phyloP scores from a whole-genome alignment of 2,329 filamentous ascomycete genomes.

The Allantophomopsis lycopodina region DNA sequence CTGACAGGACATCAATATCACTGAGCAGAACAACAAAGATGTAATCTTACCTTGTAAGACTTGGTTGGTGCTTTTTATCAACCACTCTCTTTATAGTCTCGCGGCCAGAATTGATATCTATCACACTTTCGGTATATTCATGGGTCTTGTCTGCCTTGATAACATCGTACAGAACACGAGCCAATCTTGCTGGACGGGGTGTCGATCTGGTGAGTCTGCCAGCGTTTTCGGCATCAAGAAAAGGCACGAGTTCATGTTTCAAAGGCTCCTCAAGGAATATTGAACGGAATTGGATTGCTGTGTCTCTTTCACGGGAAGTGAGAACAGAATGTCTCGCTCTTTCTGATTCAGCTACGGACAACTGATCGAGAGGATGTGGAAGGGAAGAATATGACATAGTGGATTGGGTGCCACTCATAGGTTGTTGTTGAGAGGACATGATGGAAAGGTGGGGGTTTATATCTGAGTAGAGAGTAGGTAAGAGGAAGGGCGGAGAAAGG shows the following conservation, averaged over 20 bases:
- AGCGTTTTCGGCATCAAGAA: conserved; percentile 30
- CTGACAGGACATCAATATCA: conserved; percentile 17
- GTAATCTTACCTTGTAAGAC: conserved; percentile 26
- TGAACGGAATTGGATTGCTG: conserved; percentile 42
- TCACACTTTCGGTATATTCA: conserved; percentile 37
- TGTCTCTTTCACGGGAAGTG: conserved; percentile 8
- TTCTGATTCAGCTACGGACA: conserved; percentile 30
- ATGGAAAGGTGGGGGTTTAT: no score
- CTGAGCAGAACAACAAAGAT: neutral
- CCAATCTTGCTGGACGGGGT: conserved; percentile 29
- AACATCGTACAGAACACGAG: conserved; percentile 41
- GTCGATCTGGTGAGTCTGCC: conserved; percentile 21
- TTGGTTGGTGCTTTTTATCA: conserved; percentile 30
- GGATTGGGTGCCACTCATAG: no score
- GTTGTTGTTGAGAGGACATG: no score
- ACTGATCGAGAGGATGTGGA: conserved; percentile 32
- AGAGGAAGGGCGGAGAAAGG: no score
- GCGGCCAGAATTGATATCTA: conserved; percentile 28
- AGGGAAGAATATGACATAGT: neutral
- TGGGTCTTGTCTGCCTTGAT: conserved; percentile 33
- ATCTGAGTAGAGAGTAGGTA: no score
- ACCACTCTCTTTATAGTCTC: conserved; percentile 29
- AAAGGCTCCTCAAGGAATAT: conserved; percentile 38
- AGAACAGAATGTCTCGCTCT: conserved; percentile 34
- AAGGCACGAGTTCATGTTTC: conserved; percentile 33